Percentiles rank a stretch among this genome's conserved stretches.
These are phyloP conservation scores for Pecoramyces ruminantium DNA, from an alignment of 192 early-diverging fungal species.

Conservation along the genomic window DNA sequence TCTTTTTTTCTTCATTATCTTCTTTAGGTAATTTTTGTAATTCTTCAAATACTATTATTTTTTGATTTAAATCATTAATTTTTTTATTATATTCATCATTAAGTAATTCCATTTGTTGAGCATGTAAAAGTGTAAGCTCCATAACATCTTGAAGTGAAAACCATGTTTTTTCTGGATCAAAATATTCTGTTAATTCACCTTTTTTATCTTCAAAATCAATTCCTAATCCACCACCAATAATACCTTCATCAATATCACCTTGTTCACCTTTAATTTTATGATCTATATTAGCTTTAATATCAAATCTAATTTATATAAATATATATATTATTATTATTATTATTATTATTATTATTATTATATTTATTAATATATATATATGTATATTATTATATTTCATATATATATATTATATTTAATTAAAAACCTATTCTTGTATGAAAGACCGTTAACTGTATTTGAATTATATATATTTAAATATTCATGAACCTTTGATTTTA, in stretches of 20 bases:
- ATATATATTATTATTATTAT: no score
- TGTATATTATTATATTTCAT: no score
- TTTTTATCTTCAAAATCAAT: neutral
- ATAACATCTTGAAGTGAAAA: constrained; percentile 39
- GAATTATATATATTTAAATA: neutral
- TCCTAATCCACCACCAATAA: neutral
- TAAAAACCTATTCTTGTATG: no score
- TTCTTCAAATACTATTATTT: neutral
- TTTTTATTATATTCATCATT: constrained; percentile 22
- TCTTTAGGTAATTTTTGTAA: neutral
- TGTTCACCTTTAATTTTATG: neutral
- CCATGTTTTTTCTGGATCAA: constrained; percentile 2
- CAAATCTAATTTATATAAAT: neutral
- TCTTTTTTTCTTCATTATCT: neutral
- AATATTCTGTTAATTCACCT: neutral
- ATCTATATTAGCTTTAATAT: neutral
- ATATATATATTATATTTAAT: no score
- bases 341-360: no score
- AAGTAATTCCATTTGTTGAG: constrained; percentile 35
- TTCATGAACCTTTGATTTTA: neutral
- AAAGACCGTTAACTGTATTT: neutral
- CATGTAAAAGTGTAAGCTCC: constrained; percentile 39
- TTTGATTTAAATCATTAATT: neutral
- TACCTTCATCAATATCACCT: neutral
- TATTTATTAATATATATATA: no score